Evolutionary conservation across 148 eudicot genomes (phyloP).

Genomic region (Simmondsia chinensis): DNA sequence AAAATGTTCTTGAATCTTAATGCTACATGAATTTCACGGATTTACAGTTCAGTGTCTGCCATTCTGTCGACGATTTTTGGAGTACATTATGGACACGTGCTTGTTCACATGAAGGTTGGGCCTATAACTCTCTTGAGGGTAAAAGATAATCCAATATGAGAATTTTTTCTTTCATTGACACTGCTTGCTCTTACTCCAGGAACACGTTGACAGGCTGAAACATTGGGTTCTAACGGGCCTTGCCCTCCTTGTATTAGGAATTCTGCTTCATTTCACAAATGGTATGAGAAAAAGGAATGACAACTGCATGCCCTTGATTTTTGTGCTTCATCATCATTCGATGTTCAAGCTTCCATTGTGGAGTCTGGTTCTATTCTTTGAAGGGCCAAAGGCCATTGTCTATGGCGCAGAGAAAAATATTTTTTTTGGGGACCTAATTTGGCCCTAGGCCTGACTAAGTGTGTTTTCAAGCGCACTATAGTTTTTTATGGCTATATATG

Average conservation of each 20-base stretch:
- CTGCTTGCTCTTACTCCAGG: conserved; percentile 22
- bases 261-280: conserved; percentile 62
- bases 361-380: too few relatives aligned
- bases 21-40: not conserved
- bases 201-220: conserved; percentile 53
- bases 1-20: not conserved
- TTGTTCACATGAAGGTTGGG: conserved; percentile 63
- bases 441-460: too few relatives aligned
- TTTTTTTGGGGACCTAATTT: too few relatives aligned
- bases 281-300: too few relatives aligned
- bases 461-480: too few relatives aligned
- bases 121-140: conserved; percentile 2
- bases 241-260: conserved; percentile 44
- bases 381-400: too few relatives aligned
- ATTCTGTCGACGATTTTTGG: conserved; percentile 72
- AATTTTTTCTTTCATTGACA: conserved; percentile 3
- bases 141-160: too few relatives aligned
- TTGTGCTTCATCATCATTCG: too few relatives aligned
- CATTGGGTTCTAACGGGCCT: conserved; percentile 71
- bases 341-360: too few relatives aligned
- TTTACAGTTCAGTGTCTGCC: conserved; percentile 75
- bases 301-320: too few relatives aligned
- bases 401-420: too few relatives aligned
- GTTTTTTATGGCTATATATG: too few relatives aligned
- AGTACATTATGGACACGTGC: conserved; percentile 84